Conservation (phyloP, 345 rosid species). For the Clausena lansium region DNA sequence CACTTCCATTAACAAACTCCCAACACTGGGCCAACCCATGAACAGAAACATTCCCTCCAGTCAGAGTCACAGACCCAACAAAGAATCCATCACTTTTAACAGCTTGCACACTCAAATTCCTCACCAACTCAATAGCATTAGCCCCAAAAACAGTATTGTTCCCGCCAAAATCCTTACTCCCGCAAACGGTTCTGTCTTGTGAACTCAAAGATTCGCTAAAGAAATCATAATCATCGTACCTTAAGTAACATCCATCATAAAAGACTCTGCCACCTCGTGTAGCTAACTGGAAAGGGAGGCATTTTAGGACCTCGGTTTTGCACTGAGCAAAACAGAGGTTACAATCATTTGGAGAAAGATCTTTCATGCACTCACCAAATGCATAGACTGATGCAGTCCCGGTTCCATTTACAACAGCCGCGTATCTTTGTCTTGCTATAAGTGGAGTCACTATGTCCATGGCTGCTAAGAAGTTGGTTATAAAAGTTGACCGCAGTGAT, state of each 20-base stretch:
- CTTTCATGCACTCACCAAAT: conserved; percentile 80
- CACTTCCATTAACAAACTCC: conserved; percentile 49
- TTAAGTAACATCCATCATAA: conserved; percentile 69
- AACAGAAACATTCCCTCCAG: conserved; percentile 52
- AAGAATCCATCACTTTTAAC: conserved; percentile 52
- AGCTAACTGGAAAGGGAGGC: conserved; percentile 66
- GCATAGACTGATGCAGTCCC: conserved; percentile 57
- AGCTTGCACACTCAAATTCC: conserved; percentile 55
- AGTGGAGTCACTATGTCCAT: conserved; percentile 45
- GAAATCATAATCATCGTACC: conserved; percentile 81
- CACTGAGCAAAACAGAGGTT: conserved; percentile 75
- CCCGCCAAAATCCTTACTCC: conserved; percentile 38
- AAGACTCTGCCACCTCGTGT: conserved; percentile 74
- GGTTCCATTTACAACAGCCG: conserved; percentile 40
- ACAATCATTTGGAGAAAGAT: conserved; percentile 66
- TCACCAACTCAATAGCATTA: conserved; percentile 47
- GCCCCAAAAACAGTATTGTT: conserved; percentile 47
- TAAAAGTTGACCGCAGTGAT: conserved; percentile 38
- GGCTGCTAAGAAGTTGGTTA: conserved; percentile 51
- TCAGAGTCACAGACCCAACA: conserved; percentile 45
- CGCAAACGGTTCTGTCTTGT: conserved; percentile 46
- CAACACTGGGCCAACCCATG: conserved; percentile 93
- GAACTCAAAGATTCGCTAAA: conserved; percentile 47
- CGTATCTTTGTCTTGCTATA: conserved; percentile 37
- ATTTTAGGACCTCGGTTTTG: conserved; percentile 66